These are phyloP conservation scores for Pterocarpus santalinus DNA, from an alignment of 306 rosid species.

Conservation along the genomic window DNA sequence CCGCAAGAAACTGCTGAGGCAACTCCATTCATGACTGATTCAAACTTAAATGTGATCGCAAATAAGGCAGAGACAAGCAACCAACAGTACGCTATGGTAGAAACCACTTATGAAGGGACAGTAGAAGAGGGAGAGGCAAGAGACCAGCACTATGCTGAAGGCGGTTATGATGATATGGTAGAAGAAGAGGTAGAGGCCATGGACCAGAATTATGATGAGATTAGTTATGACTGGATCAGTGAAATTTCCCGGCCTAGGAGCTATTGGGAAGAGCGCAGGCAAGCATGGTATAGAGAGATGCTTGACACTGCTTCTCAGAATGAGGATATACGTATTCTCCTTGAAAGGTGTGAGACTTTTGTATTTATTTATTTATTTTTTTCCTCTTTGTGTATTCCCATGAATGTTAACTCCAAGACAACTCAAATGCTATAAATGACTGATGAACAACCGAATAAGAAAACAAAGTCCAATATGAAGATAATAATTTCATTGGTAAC, in stretches of 20 bases:
- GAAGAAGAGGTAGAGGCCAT: slow-evolving; percentile 60
- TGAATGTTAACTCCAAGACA: background rate
- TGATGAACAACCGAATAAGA: slow-evolving; percentile 2
- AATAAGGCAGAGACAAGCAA: slow-evolving; percentile 49
- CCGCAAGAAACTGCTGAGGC: slow-evolving; percentile 46
- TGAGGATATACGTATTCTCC: slow-evolving; percentile 75
- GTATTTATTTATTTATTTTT: background rate
- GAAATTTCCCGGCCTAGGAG: slow-evolving; percentile 88
- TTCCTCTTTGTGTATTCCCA: background rate
- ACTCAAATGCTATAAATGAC: background rate
- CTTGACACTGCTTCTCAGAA: slow-evolving; percentile 67
- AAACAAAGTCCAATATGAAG: background rate
- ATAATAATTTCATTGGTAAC: background rate
- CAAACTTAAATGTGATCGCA: slow-evolving; percentile 54
- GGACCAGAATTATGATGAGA: slow-evolving; percentile 48
- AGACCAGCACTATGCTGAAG: slow-evolving; percentile 46
- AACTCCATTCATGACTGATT: slow-evolving; percentile 43
- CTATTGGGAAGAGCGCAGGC: slow-evolving; percentile 86
- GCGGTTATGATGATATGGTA: slow-evolving; percentile 47
- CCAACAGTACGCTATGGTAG: slow-evolving; percentile 28
- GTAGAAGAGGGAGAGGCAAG: slow-evolving; percentile 50
- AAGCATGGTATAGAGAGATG: slow-evolving; percentile 88
- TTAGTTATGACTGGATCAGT: slow-evolving; percentile 73
- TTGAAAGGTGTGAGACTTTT: slow-evolving; percentile 67
- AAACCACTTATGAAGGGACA: slow-evolving; percentile 27